Base-by-base conservation (phyloP, 495 filamentous ascomycete species). In the Cercophora scortea region DNA sequence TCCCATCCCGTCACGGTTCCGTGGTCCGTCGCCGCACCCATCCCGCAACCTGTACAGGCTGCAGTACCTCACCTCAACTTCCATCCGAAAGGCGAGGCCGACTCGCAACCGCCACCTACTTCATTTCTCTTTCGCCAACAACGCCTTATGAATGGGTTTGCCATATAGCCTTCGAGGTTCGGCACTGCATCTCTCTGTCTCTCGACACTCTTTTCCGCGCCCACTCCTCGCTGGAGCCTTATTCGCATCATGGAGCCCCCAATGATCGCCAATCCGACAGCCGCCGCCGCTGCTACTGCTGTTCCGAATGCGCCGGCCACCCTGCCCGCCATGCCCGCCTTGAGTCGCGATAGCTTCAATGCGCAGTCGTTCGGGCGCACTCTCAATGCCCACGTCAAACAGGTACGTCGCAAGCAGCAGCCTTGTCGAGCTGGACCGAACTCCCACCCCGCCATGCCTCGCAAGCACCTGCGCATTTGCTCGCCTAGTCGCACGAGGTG, bases 301-400 rank as follows among this genome's bases (percentile, higher is more conserved):
- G 19, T 42, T 8, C 12, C 17, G 32, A 52, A 58, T 25, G 62
- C 52, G 44, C 60, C 56, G 0, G 42, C 51, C 1, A 42, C 35
- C n/a, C 18, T 46, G 8, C 25, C 25, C 25, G 17, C 52, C n/a
- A 12, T 49, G 32, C 54, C 60, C 4, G 40, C 47, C 9, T 19
- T 42, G 8, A 54, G 50, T n/a, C 67, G 72, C 47, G 70, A 74
- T 53, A 57, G 58, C 17, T 72, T 60, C 55, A 71, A 74, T 55
- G 42, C 65, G 50, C 70, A 67, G 50, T 71, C 72, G n/a, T 58
- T 75, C 32, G 72, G 74, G 38, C 66, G 66, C 16, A 56, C 64
- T 32, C 51, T 76, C 32, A 72, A 76, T 54, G 59, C 64, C 47
- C 65, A 59, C 47, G 64, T 77, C 32, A 77, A 77, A 55, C 64